These are phyloP conservation scores for Cadophora malorum DNA, from an alignment of 2,329 filamentous ascomycete species.

Conservation along the genomic window DNA sequence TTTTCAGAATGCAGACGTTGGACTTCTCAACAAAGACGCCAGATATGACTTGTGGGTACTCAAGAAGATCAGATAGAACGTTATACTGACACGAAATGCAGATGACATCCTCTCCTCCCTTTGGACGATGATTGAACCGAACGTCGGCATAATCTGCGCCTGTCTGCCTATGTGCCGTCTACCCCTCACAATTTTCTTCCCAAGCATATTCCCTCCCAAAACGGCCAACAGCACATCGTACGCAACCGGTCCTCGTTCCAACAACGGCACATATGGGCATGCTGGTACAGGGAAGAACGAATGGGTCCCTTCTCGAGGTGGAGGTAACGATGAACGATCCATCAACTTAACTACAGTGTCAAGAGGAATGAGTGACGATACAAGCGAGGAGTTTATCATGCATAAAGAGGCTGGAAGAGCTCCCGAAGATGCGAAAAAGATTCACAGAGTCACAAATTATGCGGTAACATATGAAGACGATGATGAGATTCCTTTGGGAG, in stretches of 20 bases:
- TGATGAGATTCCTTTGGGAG: not conserved
- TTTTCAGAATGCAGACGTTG: slow-evolving; percentile 47
- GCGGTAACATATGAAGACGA: slow-evolving; percentile 5
- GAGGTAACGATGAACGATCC: slow-evolving; percentile 19
- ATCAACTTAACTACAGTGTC: slow-evolving; percentile 11
- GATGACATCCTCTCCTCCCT: slow-evolving; percentile 38
- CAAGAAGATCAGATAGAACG: too few species aligned
- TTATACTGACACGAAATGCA: not conserved
- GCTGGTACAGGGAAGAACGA: slow-evolving; percentile 27
- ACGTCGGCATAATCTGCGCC: slow-evolving; percentile 48
- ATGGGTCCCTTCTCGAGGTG: slow-evolving; percentile 25
- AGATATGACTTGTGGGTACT: slow-evolving; percentile 33
- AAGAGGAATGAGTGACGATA: slow-evolving; percentile 18
- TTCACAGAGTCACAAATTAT: not conserved
- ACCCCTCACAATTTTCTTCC: slow-evolving; percentile 40
- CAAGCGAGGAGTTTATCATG: slow-evolving; percentile 29
- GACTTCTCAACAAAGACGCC: slow-evolving; percentile 33
- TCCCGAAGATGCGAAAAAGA: not conserved
- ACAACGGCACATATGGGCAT: slow-evolving; percentile 21
- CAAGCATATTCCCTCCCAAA: slow-evolving; percentile 32
- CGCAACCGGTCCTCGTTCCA: not conserved
- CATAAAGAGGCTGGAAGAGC: not conserved
- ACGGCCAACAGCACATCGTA: slow-evolving; percentile 10
- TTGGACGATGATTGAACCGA: slow-evolving; percentile 49
- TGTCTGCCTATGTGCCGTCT: slow-evolving; percentile 48